phyloP scores from a whole-genome alignment of 2,329 filamentous ascomycete species.

The Coniochaeta ligniaria region DNA sequence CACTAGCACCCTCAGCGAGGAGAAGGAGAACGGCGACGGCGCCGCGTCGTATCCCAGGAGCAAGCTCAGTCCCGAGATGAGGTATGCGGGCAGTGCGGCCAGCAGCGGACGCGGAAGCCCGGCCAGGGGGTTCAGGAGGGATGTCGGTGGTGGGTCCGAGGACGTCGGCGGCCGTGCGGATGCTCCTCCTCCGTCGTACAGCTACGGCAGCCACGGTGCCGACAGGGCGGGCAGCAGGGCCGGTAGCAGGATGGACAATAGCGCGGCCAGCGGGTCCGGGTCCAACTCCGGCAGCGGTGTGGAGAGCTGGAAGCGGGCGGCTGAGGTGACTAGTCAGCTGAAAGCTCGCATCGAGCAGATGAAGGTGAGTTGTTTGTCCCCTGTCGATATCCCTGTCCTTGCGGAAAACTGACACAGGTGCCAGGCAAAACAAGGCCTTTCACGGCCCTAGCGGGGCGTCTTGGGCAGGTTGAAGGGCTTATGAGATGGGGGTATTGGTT shows the following conservation, averaged over 20 bases:
- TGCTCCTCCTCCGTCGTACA: slow-evolving; percentile 3
- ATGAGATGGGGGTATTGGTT: neutral
- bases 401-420: neutral
- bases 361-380: slow-evolving; percentile 52
- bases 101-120: slow-evolving; percentile 54
- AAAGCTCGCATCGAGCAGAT: slow-evolving; percentile 98
- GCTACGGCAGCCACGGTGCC: slow-evolving; percentile 5
- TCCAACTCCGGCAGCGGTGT: slow-evolving; percentile 35
- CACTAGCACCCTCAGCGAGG: slow-evolving; percentile 61
- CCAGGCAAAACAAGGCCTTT: slow-evolving; percentile 1
- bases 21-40: slow-evolving; percentile 64
- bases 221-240: slow-evolving; percentile 14
- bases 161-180: slow-evolving; percentile 19
- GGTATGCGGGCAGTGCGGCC: slow-evolving; percentile 38
- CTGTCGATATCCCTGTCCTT: neutral
- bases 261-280: slow-evolving; percentile 6
- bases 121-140: slow-evolving; percentile 44
- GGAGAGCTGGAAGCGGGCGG: slow-evolving; percentile 95
- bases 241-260: slow-evolving; percentile 10
- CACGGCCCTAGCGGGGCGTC: slow-evolving; percentile 1
- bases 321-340: slow-evolving; percentile 93
- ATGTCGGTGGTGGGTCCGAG: slow-evolving; percentile 19
- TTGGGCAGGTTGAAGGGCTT: neutral
- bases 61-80: slow-evolving; percentile 49
- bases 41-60: slow-evolving; percentile 32